phyloP scores from a whole-genome alignment of 305 asterid genomes.

The Rubia tinctorum region DNA sequence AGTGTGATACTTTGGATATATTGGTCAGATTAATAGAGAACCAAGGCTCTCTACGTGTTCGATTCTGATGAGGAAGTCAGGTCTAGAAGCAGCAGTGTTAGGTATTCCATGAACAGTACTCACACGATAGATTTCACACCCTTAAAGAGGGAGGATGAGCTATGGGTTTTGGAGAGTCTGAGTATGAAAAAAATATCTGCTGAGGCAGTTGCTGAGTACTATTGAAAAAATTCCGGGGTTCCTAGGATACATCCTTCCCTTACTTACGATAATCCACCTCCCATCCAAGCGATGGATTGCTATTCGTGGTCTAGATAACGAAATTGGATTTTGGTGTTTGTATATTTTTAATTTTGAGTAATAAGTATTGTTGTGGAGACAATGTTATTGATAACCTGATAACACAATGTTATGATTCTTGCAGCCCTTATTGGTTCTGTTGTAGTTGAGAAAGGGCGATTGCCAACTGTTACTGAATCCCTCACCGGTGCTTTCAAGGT shows the following conservation, averaged over 20 bases:
- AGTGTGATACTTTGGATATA: background rate
- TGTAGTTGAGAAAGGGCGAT: slow-evolving; percentile 74
- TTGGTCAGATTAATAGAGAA: too few relatives aligned
- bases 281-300: too few relatives aligned
- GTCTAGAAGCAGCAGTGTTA: too few relatives aligned
- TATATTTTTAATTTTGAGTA: background rate
- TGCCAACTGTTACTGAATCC: slow-evolving; percentile 49
- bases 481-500: slow-evolving; percentile 83
- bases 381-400: background rate
- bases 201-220: too few relatives aligned
- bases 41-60: background rate
- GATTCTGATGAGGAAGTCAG: too few relatives aligned
- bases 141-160: background rate
- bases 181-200: background rate
- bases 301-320: too few relatives aligned
- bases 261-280: too few relatives aligned
- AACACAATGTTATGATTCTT: slow-evolving; percentile 6
- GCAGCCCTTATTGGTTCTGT: slow-evolving; percentile 84
- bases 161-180: background rate
- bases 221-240: too few relatives aligned
- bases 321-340: background rate
- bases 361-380: background rate
- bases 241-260: too few relatives aligned
- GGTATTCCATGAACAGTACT: too few relatives aligned
- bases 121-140: background rate